Evolutionary conservation across 2,329 filamentous ascomycete species (phyloP).

Genomic region (Coniella lustricola): DNA sequence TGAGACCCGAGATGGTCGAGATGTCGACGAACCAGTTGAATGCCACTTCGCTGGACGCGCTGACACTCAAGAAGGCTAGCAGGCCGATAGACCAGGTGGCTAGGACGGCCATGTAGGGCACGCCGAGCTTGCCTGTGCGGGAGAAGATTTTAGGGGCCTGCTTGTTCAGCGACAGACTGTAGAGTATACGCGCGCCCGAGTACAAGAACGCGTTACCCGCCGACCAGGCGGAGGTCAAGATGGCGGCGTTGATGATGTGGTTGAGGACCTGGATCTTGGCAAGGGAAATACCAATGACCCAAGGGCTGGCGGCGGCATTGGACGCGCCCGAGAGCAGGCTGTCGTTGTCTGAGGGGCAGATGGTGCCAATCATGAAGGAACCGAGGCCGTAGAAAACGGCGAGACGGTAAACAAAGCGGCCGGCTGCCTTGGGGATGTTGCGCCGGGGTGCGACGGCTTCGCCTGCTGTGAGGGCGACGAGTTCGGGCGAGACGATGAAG

Average conservation of each 20-base stretch:
- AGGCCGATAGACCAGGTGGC: conserved; percentile 53
- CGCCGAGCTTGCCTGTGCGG: conserved; percentile 52
- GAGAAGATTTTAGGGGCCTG: conserved; percentile 59
- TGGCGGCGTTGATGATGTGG: conserved; percentile 60
- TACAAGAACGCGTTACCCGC: conserved; percentile 57
- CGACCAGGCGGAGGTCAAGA: conserved; percentile 60
- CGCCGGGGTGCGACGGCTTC: conserved; percentile 58
- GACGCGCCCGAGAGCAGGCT: conserved; percentile 50
- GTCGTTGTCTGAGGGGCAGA: conserved; percentile 58
- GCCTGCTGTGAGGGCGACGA: conserved; percentile 54
- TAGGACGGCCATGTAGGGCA: conserved; percentile 50
- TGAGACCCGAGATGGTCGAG: conserved; percentile 54
- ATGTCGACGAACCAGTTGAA: conserved; percentile 69
- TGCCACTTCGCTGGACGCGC: conserved; percentile 52
- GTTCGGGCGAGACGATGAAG: conserved; percentile 56
- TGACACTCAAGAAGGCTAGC: conserved; percentile 64
- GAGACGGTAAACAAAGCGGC: conserved; percentile 55
- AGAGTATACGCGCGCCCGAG: conserved; percentile 62
- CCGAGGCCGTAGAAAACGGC: conserved; percentile 58
- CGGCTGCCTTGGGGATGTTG: conserved; percentile 60
- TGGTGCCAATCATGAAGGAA: conserved; percentile 53
- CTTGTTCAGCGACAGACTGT: conserved; percentile 59
- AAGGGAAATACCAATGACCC: conserved; percentile 60
- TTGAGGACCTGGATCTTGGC: conserved; percentile 57
- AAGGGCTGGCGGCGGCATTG: conserved; percentile 53